phyloP scores from a whole-genome alignment of 805 yeast genomes.

The Yarrowia sp. region DNA sequence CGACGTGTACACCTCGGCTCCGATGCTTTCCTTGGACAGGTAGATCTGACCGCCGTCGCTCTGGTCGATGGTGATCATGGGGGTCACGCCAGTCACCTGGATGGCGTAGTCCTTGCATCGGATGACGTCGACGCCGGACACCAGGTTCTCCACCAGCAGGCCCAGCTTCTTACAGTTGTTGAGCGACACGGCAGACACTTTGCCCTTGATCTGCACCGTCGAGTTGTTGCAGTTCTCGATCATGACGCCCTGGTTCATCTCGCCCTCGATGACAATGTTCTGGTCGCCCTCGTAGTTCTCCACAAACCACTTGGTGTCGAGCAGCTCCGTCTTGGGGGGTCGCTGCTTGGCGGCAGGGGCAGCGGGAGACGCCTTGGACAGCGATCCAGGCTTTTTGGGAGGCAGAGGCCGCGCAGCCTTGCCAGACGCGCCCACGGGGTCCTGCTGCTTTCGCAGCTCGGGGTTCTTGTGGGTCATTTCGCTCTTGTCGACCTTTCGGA shows the following conservation, averaged over 20 bases:
- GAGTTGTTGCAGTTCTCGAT: conserved; percentile 75
- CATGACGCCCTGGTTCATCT: conserved; percentile 83
- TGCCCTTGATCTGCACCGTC: conserved; percentile 82
- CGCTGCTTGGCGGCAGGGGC: conserved; percentile 36
- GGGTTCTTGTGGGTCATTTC: conserved; percentile 95
- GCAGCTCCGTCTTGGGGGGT: conserved; percentile 63
- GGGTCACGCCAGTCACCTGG: conserved; percentile 79
- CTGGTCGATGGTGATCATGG: conserved; percentile 84
- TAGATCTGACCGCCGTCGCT: conserved; percentile 82
- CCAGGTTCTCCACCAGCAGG: conserved; percentile 76
- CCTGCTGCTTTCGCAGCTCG: conserved; percentile 56
- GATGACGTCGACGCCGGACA: conserved; percentile 85
- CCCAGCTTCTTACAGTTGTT: conserved; percentile 71
- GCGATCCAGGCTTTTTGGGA: conserved; percentile 75
- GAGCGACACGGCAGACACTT: conserved; percentile 82
- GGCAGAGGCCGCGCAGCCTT: conserved; percentile 60
- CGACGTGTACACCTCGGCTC: conserved; percentile 77
- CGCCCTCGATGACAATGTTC: conserved; percentile 72
- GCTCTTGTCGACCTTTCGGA: conserved; percentile 88
- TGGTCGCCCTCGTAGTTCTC: conserved; percentile 68
- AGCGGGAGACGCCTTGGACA: conserved; percentile 41
- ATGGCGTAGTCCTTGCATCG: conserved; percentile 77
- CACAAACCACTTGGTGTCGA: conserved; percentile 85
- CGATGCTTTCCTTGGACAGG: conserved; percentile 67
- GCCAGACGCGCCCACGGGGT: conserved; percentile 45